Conservation (phyloP, 148 eudicot genomes). For the Camellia lanceoleosa region DNA sequence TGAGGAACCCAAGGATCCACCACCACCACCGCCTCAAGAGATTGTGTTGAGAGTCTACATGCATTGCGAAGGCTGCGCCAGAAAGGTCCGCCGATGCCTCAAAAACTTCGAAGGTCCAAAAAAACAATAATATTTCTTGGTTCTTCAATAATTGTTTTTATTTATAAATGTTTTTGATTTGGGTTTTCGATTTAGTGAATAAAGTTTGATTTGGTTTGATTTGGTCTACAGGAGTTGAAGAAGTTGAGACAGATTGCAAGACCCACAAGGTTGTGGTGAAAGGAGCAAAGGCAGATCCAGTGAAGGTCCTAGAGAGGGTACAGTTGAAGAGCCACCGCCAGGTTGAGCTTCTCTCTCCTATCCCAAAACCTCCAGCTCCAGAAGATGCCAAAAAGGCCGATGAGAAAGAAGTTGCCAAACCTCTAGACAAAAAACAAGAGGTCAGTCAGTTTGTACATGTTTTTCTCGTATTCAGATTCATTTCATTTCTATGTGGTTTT, state of each 20-base stretch:
- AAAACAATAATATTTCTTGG: too few relatives aligned
- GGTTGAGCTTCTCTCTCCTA: slow-evolving; percentile 81
- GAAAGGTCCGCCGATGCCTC: slow-evolving; percentile 72
- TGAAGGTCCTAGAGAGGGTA: slow-evolving; percentile 72
- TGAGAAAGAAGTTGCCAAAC: slow-evolving; percentile 43
- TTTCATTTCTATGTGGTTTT: not conserved
- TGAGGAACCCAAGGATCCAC: slow-evolving; percentile 28
- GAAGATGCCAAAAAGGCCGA: slow-evolving; percentile 47
- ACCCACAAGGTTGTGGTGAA: slow-evolving; percentile 85
- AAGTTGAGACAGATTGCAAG: slow-evolving; percentile 81
- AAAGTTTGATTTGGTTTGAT: not conserved
- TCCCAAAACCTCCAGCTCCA: slow-evolving; percentile 47
- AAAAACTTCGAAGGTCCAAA: slow-evolving; percentile 64
- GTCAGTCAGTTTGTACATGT: slow-evolving; percentile 17
- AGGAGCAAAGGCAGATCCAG: slow-evolving; percentile 93
- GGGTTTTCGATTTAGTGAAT: not conserved
- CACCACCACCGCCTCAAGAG: slow-evolving; percentile 71
- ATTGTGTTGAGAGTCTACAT: slow-evolving; percentile 69
- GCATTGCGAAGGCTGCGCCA: slow-evolving; percentile 99
- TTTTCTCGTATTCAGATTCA: not conserved
- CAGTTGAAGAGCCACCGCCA: slow-evolving; percentile 85
- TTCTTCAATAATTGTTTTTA: not conserved
- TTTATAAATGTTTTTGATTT: too few relatives aligned
- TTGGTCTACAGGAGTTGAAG: slow-evolving; percentile 61
- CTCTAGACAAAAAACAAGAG: slow-evolving; percentile 72